Conservation (phyloP, 306 rosid genomes). For the Quercus berberidifolia region DNA sequence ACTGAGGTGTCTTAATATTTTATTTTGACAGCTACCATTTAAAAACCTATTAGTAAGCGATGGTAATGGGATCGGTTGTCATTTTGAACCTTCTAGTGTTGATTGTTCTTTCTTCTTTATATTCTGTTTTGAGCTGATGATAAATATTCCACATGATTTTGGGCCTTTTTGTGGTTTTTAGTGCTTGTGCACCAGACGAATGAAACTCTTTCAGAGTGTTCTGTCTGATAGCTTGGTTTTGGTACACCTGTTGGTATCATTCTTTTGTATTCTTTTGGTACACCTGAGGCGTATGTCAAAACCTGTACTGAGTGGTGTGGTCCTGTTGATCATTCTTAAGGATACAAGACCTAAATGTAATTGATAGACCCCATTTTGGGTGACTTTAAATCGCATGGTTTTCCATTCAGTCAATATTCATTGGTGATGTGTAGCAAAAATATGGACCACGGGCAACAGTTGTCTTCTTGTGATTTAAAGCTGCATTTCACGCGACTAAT, state of each 20-base stretch:
- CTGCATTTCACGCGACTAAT: not conserved
- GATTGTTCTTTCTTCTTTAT: not conserved
- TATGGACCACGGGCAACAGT: constrained; percentile 6
- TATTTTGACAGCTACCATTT: not conserved
- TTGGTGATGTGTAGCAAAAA: not conserved
- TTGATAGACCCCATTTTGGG: constrained; percentile 9
- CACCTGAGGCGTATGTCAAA: not conserved
- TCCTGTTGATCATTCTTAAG: not conserved
- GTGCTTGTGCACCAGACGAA: constrained; percentile 7
- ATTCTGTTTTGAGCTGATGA: not conserved
- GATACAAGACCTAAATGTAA: not conserved
- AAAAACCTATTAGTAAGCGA: not conserved
- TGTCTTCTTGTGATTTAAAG: constrained; percentile 19
- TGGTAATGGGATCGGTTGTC: not conserved
- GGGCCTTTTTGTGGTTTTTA: not conserved
- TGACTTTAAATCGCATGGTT: constrained; percentile 18
- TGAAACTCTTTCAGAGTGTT: constrained; percentile 14
- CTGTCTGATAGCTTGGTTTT: constrained; percentile 22
- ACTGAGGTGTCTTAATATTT: not conserved
- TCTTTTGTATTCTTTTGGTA: constrained; percentile 6
- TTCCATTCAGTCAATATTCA: constrained; percentile 7
- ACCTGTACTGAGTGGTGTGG: constrained; percentile 7
- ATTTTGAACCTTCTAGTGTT: not conserved
- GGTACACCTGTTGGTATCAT: constrained; percentile 7
- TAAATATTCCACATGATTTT: not conserved